These are phyloP conservation scores for Aspergillus ostianus DNA, from an alignment of 495 filamentous ascomycete species.

Conservation along the genomic window DNA sequence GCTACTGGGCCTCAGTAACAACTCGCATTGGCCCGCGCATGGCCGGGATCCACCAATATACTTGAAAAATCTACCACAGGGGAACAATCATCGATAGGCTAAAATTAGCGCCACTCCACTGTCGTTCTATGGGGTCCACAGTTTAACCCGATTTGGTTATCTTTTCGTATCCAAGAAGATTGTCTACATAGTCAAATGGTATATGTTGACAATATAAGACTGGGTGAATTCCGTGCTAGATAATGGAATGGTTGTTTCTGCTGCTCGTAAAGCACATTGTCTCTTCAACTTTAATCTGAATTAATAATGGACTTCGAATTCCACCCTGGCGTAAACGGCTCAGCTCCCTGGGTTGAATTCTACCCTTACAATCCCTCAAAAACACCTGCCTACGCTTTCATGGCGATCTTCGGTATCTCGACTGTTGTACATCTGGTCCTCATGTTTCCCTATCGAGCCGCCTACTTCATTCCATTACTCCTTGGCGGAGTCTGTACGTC, in stretches of 20 bases:
- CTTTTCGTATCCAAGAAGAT: not conserved
- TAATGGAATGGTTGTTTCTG: not conserved
- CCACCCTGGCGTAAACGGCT: constrained; percentile 33
- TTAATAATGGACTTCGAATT: constrained; percentile 34
- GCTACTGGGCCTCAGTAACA: no score
- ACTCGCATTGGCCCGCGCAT: not conserved
- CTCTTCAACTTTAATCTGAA: not conserved
- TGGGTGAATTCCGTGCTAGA: not conserved
- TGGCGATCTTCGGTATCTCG: constrained; percentile 45
- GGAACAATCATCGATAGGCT: not conserved
- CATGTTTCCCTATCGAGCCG: constrained; percentile 42
- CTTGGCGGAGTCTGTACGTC: constrained; percentile 57
- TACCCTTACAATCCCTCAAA: constrained; percentile 50
- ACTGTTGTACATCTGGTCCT: constrained; percentile 41
- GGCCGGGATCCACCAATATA: not conserved
- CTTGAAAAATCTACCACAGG: not conserved
- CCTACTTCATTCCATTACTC: constrained; percentile 57
- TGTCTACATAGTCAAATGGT: not conserved
- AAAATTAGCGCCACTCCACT: constrained; percentile 4
- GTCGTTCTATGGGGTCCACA: not conserved
- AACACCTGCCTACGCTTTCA: constrained; percentile 46
- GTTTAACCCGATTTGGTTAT: constrained; percentile 21
- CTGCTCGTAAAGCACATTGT: no score
- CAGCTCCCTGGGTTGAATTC: constrained; percentile 37
- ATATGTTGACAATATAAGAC: constrained; percentile 3